A percentile compares a stretch with the other conserved stretches of the same genome.
These are phyloP conservation scores for Tetracentron sinense DNA, from an alignment of 164 flowering plant genomes.

Conservation along the genomic window DNA sequence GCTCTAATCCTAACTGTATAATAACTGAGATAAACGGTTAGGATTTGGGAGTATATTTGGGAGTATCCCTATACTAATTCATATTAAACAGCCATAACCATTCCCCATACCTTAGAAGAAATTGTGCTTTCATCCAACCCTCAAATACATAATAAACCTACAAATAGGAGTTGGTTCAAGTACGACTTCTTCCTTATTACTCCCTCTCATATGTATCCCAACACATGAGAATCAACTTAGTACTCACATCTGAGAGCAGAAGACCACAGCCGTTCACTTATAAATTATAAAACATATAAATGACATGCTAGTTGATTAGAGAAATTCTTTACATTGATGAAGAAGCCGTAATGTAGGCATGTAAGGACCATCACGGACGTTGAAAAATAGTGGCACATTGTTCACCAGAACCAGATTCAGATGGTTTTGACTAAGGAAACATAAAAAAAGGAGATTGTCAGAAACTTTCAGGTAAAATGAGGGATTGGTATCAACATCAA, in stretches of 20 bases:
- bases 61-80: too few species aligned
- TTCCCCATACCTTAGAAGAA: too few species aligned
- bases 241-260: slow-evolving; percentile 1
- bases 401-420: slow-evolving; percentile 89
- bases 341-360: slow-evolving; percentile 98
- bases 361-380: slow-evolving; percentile 96
- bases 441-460: slow-evolving; percentile 2
- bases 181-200: too few species aligned
- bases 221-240: neutral
- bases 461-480: neutral
- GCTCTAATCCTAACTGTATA: too few species aligned
- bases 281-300: neutral
- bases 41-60: too few species aligned
- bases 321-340: slow-evolving; percentile 75
- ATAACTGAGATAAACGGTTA: too few species aligned
- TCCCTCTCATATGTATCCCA: neutral
- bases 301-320: neutral
- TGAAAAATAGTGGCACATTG: slow-evolving; percentile 94
- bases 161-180: neutral
- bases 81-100: neutral
- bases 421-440: slow-evolving; percentile 74
- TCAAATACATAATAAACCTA: too few species aligned
- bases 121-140: too few species aligned
- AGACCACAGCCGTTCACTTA: neutral
- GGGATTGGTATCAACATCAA: neutral